Evolutionary conservation across 805 yeast species (phyloP), one percentile per base, ranked within the genome.

Genomic region (Priceomyces medius): DNA sequence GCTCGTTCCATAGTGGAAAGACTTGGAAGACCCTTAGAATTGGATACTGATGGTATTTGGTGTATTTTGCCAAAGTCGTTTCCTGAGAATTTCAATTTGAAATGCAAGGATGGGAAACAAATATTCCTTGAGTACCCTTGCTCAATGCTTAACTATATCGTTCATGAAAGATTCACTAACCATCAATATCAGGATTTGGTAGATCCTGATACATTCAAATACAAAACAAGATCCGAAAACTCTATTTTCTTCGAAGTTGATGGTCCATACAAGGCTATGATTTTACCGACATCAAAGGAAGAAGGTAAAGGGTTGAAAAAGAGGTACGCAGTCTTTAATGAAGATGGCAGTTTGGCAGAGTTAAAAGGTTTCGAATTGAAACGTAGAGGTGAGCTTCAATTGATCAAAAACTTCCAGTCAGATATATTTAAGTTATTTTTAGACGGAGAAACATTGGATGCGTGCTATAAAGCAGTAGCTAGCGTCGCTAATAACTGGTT

Each of bases 41-140:
- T 93, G 49, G 99, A 93, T 64, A 93, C 99, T 0, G 99, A 93
- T 74, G 99, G 99, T 72, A 93, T 93, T 56, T 93, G 99, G 99
- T 93, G 99, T 77, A 93, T 90, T 48, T 70, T 93, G 33, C 99
- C 99, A 2, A 75, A 80, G 38, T 79, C 96, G 1, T 93, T 93
- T 60, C 99, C 99, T 0, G 99, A 93, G 54, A 85, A 89, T 51
- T 88, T 74, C 61, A 72, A 72, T 16, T 80, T 93, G 56, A 74
- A 77, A 44, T 60, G 86, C 54, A 79, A 82, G 49, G 81, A 83
- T 53, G 98, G 98, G 3, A 87, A 87, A 58, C 80, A 77, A 37
- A 63, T 88, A 10, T 75, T 77, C 32, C 70, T 90, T 41, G 91
- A 96, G 8, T 93, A 93, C 58, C 97, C 98, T 0, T 90, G 99